Base-by-base conservation (phyloP, 441 rosid species). In the Isatis lusitanica region DNA sequence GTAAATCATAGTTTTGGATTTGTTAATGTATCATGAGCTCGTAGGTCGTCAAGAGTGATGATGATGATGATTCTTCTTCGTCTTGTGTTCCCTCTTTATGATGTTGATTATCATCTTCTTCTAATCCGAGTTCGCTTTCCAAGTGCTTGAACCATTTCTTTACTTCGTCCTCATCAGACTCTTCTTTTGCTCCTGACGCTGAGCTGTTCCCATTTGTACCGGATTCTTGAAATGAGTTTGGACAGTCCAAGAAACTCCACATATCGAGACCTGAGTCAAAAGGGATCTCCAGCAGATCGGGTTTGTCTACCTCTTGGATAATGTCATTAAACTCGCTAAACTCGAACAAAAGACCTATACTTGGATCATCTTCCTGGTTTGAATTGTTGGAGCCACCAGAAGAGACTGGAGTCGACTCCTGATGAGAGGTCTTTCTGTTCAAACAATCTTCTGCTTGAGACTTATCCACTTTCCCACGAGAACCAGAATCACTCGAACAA, bases 111-210 rank as follows among this genome's bases (percentile, higher is more conserved):
- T 71, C 83, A 26, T 73, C 75, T 59, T 59, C 76, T 63, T 79
- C 90, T 17, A 89, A 73, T 0, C 90, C 95, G 4, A 91, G 90
- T 74, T 91, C 97, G 44, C 42, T 85, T 75, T 90, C 96, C 61
- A 94, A 73, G 72, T 83, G 83, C 68, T 79, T 83, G 5, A 87
- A 66, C 98, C 98, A 94, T 58, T 79, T 79, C 59, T 55, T 79
- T 31, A 82, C 80, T 46, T 87, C 91, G 18, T 17, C 83, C 35
- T 28, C 85, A 18, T 71, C 81, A 47, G 58, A 78, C 33, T 63
- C 60, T 43, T 63, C 81, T 26, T 60, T 77, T 36, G 66, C 46
- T 71, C 83, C 77, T 52, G 79, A 79, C 59, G 10, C 71, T 47
- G 44, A 52, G 78, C 62, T 47, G 1, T 44, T 79, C 17, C 78